phyloP scores from a whole-genome alignment of 768 basidiomycete genomes.

The Punctularia strigosozonata region DNA sequence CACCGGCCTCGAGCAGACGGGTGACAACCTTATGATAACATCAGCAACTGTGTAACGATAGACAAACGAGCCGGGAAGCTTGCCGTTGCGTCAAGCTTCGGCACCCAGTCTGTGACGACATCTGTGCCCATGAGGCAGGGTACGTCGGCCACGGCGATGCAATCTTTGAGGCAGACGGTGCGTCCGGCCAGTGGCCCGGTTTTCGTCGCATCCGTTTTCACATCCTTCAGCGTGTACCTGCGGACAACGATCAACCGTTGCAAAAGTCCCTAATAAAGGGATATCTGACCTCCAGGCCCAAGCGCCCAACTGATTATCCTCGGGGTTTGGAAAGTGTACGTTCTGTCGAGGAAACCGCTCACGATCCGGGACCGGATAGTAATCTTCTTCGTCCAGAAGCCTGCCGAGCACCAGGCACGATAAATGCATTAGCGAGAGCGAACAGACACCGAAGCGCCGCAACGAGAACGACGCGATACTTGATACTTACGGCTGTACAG shows the following conservation, averaged over 20 bases:
- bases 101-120: conserved; percentile 21
- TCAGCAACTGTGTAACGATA: not conserved
- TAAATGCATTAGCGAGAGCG: not conserved
- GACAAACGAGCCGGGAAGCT: not conserved
- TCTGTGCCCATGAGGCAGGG: conserved; percentile 30
- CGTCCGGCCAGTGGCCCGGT: not conserved
- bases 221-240: conserved; percentile 1
- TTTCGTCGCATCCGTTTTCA: not conserved
- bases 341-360: not conserved
- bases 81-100: conserved; percentile 27
- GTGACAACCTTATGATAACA: conserved; percentile 18
- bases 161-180: not conserved
- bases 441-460: not conserved
- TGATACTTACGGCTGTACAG: not conserved
- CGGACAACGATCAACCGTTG: not conserved
- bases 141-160: conserved; percentile 21
- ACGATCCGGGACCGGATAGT: not conserved
- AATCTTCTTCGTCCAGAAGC: not conserved
- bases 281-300: not conserved
- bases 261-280: not conserved
- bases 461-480: not conserved
- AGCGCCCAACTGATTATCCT: conserved; percentile 1
- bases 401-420: not conserved
- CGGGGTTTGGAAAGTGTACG: not conserved
- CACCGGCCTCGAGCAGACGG: conserved; percentile 30